These are phyloP conservation scores for Chimonanthus salicifolius DNA, from an alignment of 164 flowering plant genomes.

Conservation along the genomic window DNA sequence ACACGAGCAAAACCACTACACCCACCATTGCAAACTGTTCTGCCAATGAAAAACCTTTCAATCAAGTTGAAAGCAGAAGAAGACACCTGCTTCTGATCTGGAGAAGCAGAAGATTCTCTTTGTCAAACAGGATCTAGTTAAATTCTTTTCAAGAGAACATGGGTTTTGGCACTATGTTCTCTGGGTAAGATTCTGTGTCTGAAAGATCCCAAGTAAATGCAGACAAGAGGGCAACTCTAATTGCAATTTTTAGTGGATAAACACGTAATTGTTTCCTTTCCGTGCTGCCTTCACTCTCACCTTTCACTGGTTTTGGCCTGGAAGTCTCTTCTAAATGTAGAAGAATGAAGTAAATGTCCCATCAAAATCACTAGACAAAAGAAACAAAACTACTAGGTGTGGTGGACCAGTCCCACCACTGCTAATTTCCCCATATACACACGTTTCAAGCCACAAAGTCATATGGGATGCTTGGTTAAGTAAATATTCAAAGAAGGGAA, in stretches of 20 bases:
- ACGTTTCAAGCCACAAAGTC: no score
- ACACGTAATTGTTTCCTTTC: constrained; percentile 11
- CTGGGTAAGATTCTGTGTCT: constrained; percentile 24
- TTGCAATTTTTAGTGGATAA: constrained; percentile 10
- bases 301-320: background rate
- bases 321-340: constrained; percentile 4
- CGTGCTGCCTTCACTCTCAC: constrained; percentile 10
- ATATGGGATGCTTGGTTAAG: no score
- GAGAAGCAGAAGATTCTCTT: constrained; percentile 1
- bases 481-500: no score
- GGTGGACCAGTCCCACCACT: background rate
- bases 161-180: constrained; percentile 14
- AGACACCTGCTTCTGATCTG: constrained; percentile 34
- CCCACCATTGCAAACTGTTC: constrained; percentile 8
- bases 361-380: constrained; percentile 15
- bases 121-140: constrained; percentile 1
- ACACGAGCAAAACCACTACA: constrained; percentile 41
- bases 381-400: constrained; percentile 8
- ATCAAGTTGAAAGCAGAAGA: constrained; percentile 17
- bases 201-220: constrained; percentile 24
- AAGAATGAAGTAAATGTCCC: constrained; percentile 17
- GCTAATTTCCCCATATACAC: background rate
- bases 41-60: constrained; percentile 9
- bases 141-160: background rate
- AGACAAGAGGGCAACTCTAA: constrained; percentile 31